phyloP scores from a whole-genome alignment of 2,329 filamentous ascomycete species.

The Fusarium sulawesiense region DNA sequence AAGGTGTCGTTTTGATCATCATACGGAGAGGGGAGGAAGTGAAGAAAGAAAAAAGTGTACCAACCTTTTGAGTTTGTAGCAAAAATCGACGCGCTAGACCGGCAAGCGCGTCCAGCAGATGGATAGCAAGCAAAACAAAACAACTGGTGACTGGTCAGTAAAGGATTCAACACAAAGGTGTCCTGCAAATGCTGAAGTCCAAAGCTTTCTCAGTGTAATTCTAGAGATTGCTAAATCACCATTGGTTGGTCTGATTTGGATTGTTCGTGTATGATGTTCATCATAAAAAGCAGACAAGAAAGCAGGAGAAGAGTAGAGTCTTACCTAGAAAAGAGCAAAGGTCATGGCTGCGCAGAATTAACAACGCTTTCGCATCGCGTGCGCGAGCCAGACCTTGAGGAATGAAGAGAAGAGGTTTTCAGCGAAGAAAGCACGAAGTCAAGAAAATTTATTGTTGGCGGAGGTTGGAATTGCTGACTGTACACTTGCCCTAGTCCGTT shows the following conservation, averaged over 20 bases:
- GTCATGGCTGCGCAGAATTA: slow-evolving; percentile 14
- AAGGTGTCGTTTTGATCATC: slow-evolving; percentile 72
- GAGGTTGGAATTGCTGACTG: slow-evolving; percentile 43
- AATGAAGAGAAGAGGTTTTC: slow-evolving; percentile 36
- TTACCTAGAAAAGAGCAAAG: slow-evolving; percentile 43
- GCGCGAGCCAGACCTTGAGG: slow-evolving; percentile 38
- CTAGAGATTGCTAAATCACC: slow-evolving; percentile 64
- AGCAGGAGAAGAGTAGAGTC: slow-evolving; percentile 5
- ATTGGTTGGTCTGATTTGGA: slow-evolving; percentile 71
- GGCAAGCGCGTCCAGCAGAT: slow-evolving; percentile 12
- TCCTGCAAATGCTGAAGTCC: slow-evolving; percentile 34
- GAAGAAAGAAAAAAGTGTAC: slow-evolving; percentile 41
- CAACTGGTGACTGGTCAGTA: slow-evolving; percentile 34
- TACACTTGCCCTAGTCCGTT: slow-evolving; percentile 42
- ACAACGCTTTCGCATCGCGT: slow-evolving; percentile 42
- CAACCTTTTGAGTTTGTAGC: slow-evolving; percentile 58
- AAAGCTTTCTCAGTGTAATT: slow-evolving; percentile 66
- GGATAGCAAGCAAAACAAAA: slow-evolving; percentile 10
- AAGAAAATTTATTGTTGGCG: slow-evolving; percentile 45
- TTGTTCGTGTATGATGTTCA: slow-evolving; percentile 63
- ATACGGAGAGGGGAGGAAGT: slow-evolving; percentile 52
- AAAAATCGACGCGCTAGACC: slow-evolving; percentile 8
- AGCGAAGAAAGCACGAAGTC: slow-evolving; percentile 12
- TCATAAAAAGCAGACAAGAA: slow-evolving; percentile 45
- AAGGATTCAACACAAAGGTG: neutral